Percentiles rank a stretch among this genome's conserved stretches.
phyloP scores from a whole-genome alignment of 2,329 filamentous ascomycete species.

The Nannizziopsis arthrosporioides region DNA sequence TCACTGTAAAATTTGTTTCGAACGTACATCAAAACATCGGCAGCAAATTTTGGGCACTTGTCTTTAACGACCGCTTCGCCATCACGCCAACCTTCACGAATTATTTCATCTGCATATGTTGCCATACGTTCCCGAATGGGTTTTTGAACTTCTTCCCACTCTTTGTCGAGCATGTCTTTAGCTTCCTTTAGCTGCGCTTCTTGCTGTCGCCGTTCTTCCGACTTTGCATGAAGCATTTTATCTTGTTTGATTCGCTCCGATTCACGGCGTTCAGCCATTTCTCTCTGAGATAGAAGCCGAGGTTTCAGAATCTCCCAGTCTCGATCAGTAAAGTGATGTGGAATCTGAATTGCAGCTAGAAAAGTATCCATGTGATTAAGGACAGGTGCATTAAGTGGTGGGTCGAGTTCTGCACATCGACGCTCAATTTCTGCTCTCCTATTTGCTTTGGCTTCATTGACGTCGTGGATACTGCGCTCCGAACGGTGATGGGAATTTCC shows the following conservation, averaged over 20 bases:
- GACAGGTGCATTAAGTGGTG: constrained; percentile 51
- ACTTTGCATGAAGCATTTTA: constrained; percentile 36
- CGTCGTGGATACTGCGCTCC: constrained; percentile 51
- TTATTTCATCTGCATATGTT: constrained; percentile 57
- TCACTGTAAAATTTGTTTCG: constrained; percentile 55
- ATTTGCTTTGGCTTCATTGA: constrained; percentile 51
- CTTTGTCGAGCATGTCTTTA: constrained; percentile 51
- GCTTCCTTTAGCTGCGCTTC: constrained; percentile 41
- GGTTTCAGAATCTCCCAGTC: constrained; percentile 60
- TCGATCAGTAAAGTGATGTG: constrained; percentile 53
- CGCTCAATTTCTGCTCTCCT: constrained; percentile 60
- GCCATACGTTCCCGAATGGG: constrained; percentile 55
- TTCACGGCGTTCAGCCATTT: constrained; percentile 50
- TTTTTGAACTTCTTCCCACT: constrained; percentile 60
- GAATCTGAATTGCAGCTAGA: constrained; percentile 59
- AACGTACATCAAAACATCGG: constrained; percentile 57
- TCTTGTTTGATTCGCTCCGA: constrained; percentile 39
- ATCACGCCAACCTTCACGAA: constrained; percentile 52
- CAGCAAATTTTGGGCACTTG: constrained; percentile 56
- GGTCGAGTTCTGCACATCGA: constrained; percentile 53
- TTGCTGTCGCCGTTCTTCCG: constrained; percentile 37
- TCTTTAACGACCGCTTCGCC: constrained; percentile 53
- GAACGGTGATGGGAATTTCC: constrained; percentile 16
- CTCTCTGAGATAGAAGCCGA: constrained; percentile 54
- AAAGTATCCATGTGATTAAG: constrained; percentile 62